phyloP scores from a whole-genome alignment of 495 filamentous ascomycete genomes.

The Penicillium lividum region DNA sequence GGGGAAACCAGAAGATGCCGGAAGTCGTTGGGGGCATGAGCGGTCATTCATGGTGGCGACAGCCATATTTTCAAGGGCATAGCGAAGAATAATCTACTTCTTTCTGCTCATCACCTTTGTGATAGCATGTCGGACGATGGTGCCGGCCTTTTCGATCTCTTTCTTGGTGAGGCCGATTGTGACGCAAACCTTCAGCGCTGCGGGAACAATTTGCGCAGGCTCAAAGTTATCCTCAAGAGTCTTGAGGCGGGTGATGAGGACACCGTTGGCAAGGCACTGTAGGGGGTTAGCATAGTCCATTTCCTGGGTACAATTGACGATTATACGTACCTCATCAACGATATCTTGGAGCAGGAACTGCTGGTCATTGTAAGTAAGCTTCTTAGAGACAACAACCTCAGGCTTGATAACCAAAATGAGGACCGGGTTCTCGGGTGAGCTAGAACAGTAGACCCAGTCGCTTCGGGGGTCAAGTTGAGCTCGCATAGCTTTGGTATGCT shows the following conservation, averaged over 20 bases:
- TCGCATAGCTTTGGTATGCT: slow-evolving; percentile 79
- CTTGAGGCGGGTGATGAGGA: slow-evolving; percentile 85
- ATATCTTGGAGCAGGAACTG: slow-evolving; percentile 84
- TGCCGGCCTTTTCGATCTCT: slow-evolving; percentile 91
- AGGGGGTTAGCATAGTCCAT: slow-evolving; percentile 12
- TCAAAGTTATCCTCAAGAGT: slow-evolving; percentile 64
- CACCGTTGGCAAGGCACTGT: slow-evolving; percentile 76
- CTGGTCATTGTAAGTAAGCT: slow-evolving; percentile 70
- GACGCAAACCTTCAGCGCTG: slow-evolving; percentile 87
- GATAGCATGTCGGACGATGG: slow-evolving; percentile 85
- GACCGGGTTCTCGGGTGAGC: slow-evolving; percentile 80
- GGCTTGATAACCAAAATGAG: slow-evolving; percentile 83
- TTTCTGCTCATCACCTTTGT: slow-evolving; percentile 75
- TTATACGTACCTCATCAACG: slow-evolving; percentile 79
- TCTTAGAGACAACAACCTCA: slow-evolving; percentile 73
- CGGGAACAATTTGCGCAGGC: slow-evolving; percentile 64
- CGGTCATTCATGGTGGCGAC: slow-evolving; percentile 21
- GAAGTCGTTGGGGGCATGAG: slow-evolving; percentile 29
- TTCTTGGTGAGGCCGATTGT: slow-evolving; percentile 86
- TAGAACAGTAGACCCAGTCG: slow-evolving; percentile 88
- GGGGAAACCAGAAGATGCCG: slow-evolving; percentile 14
- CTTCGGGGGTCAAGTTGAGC: slow-evolving; percentile 87
- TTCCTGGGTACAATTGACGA: not conserved
- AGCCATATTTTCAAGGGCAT: slow-evolving; percentile 8
- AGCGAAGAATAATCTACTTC: slow-evolving; percentile 32